Evolutionary conservation across 2,329 filamentous ascomycete species (phyloP).

Genomic region (Dactylellina parvicollis): DNA sequence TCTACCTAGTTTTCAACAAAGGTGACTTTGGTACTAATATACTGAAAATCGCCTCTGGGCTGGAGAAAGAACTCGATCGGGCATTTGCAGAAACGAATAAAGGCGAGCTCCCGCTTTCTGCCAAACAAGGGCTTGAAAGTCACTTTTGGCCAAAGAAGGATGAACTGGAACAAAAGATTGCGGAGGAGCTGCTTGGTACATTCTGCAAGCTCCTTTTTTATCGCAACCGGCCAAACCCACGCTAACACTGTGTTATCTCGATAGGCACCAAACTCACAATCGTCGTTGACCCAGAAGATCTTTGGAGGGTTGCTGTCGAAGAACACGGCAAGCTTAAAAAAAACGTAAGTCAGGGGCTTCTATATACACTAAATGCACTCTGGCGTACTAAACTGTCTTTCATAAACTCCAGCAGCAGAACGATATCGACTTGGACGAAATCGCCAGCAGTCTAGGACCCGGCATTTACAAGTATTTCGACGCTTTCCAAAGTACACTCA

Average conservation of each 20-base stretch:
- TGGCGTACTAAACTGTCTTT: background rate
- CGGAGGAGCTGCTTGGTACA: conserved; percentile 44
- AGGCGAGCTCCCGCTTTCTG: conserved; percentile 19
- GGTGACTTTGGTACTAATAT: conserved; percentile 30
- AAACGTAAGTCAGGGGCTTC: conserved; percentile 11
- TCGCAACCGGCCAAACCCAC: background rate
- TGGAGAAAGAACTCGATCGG: conserved; percentile 28
- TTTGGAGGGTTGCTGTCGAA: conserved; percentile 24
- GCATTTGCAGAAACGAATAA: conserved; percentile 23
- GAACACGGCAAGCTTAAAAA: conserved; percentile 45
- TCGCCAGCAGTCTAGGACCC: conserved; percentile 22
- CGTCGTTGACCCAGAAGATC: conserved; percentile 29
- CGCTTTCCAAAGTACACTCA: conserved; percentile 8
- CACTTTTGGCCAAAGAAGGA: conserved; percentile 25
- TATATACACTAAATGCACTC: background rate
- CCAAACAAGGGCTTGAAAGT: background rate
- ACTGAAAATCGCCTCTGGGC: conserved; percentile 1
- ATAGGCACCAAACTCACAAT: conserved; percentile 29
- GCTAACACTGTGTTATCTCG: background rate
- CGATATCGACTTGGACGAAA: conserved; percentile 29
- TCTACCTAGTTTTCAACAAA: conserved; percentile 29
- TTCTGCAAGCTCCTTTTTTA: background rate
- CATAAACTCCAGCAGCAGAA: conserved; percentile 2
- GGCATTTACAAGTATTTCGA: conserved; percentile 35
- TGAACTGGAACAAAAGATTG: conserved; percentile 13